Evolutionary conservation across 2,329 filamentous ascomycete genomes (phyloP).

Genomic region (Periconia macrospinosa): DNA sequence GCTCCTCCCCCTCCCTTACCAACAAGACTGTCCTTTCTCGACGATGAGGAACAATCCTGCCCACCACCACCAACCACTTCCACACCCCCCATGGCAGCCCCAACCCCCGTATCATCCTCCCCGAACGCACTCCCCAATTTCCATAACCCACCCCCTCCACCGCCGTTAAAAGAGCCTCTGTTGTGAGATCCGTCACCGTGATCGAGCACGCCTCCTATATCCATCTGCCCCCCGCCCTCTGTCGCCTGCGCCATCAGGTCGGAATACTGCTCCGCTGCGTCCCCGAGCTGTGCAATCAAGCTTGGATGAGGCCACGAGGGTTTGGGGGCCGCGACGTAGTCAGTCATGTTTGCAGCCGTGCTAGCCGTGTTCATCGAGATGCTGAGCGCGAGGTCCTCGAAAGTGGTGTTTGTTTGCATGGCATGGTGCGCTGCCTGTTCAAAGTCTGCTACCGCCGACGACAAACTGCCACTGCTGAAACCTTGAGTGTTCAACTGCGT

Average conservation of each 20-base stretch:
- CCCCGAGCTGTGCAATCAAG: constrained; percentile 24
- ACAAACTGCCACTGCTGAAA: constrained; percentile 2
- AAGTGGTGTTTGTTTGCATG: constrained; percentile 4
- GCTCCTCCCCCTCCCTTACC: not conserved
- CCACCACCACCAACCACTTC: not conserved
- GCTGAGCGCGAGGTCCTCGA: constrained; percentile 16
- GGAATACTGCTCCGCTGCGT: constrained; percentile 21
- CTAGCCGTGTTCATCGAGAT: constrained; percentile 15
- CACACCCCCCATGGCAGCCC: constrained; percentile 5
- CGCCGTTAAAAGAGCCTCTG: not conserved
- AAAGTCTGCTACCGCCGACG: constrained; percentile 17
- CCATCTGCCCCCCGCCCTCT: constrained; percentile 5
- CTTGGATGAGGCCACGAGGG: constrained; percentile 23
- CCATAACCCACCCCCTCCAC: constrained; percentile 20
- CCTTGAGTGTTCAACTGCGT: constrained; percentile 3
- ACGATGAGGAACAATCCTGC: no score
- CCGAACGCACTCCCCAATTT: constrained; percentile 28
- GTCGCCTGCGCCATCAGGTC: constrained; percentile 1
- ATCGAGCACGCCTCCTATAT: constrained; percentile 3
- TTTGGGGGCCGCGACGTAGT: constrained; percentile 24
- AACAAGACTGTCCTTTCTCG: constrained; percentile 9
- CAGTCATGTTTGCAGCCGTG: constrained; percentile 5
- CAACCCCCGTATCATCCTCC: constrained; percentile 24
- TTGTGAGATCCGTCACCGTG: not conserved
- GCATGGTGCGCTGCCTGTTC: constrained; percentile 8